These are phyloP conservation scores for Pseudogymnoascus sp. DNA, from an alignment of 2,329 filamentous ascomycete genomes.

Conservation along the genomic window DNA sequence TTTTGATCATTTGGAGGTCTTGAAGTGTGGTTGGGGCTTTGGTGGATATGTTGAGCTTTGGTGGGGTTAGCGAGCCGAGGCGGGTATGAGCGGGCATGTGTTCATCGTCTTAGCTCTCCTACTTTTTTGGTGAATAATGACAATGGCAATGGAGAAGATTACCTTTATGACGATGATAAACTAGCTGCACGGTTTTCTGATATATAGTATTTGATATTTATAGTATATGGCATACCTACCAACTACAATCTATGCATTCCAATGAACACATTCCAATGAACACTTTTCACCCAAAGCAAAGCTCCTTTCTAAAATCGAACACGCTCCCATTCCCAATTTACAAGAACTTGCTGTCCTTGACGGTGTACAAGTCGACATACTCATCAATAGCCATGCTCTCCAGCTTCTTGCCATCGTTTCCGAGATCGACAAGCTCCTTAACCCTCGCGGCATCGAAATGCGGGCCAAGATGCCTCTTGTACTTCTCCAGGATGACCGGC, in stretches of 20 bases:
- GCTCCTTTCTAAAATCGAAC: neutral
- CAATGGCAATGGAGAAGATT: neutral
- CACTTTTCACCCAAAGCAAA: constrained; percentile 1
- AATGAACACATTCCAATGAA: neutral
- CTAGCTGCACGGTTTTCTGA: neutral
- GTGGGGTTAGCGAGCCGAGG: neutral
- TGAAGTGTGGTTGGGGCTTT: neutral
- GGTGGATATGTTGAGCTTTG: neutral
- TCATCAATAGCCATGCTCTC: constrained; percentile 80
- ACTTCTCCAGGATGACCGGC: constrained; percentile 93
- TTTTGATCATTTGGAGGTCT: neutral
- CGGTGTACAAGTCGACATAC: constrained; percentile 78
- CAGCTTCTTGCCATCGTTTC: constrained; percentile 65
- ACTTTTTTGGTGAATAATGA: neutral
- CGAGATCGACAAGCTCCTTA: constrained; percentile 73
- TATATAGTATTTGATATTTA: neutral
- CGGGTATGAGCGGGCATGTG: neutral
- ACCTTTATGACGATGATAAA: neutral
- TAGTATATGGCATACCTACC: constrained; percentile 7
- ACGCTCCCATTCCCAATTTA: constrained; percentile 18
- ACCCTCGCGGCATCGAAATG: constrained; percentile 74
- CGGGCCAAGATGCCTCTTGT: constrained; percentile 79
- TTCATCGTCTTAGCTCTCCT: neutral
- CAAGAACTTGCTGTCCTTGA: constrained; percentile 55
- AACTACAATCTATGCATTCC: neutral